Evolutionary conservation across 1,284 basidiomycete genomes (phyloP), one percentile per base, ranked within the genome.

Genomic region (Mycosarcoma mackinlayi): DNA sequence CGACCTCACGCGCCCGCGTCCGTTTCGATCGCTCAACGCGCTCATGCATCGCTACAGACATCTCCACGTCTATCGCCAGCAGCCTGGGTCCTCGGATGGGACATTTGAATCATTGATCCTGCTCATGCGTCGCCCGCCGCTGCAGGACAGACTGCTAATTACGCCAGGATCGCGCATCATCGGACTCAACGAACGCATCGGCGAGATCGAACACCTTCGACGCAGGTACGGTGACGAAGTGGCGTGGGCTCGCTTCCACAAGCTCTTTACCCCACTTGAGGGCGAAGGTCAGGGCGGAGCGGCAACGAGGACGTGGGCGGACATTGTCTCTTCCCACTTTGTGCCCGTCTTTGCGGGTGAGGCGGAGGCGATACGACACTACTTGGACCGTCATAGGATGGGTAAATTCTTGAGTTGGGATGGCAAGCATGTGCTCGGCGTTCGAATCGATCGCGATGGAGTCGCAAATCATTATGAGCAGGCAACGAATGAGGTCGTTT

Each of bases 351-450:
- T 24, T 21, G 35, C 31, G 9, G 24, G 21, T 9, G 27, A 16
- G 1, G 23, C 14, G 13, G 14, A 6, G 0, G 25, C 19, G 33
- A 31, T 60, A 1, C 37, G 58, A 13, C 24, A 53, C 21, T 21
- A 54, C 23, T 21, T 60, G 34, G 39, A 60, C 13, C 9, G 16
- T 1, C 4, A 42, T 18, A 33, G 58, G 34, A 38, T 53, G 39
- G 58, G 39, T 4, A 60, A 53, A 21, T 53, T 60, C 41, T 19
- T 28, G 58, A 60, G 58, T 30, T 9, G 47, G n/a, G 58, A 60
- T 34, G 50, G 58, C 3, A 53, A 9, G 11, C 28, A 30, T 19
- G 18, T 38, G 23, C 10, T 60, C 19, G 50, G 58, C 1, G 39
- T 60, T n/a, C 25, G 45, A 4, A 18, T 60, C 8, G 33, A 38